Evolutionary conservation across 2,329 filamentous ascomycete genomes (phyloP).

Genomic region (Ascocoryne sarcoides): DNA sequence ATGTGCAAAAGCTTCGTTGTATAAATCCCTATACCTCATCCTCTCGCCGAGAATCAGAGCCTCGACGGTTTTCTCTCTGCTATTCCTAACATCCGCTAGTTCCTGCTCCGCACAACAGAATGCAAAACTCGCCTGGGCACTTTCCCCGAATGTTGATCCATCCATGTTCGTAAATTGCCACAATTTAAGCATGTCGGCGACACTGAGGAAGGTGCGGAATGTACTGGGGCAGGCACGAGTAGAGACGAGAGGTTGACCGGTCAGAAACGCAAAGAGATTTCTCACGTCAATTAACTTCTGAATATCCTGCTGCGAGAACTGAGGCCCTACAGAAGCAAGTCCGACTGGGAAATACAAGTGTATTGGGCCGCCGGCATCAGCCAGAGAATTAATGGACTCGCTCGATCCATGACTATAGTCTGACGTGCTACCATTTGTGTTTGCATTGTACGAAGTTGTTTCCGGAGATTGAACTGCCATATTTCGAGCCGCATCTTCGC

Average conservation of each 20-base stretch:
- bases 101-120: constrained; percentile 69
- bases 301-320: constrained; percentile 35
- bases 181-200: constrained; percentile 45
- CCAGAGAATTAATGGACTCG: constrained; percentile 14
- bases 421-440: constrained; percentile 1
- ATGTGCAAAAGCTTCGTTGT: constrained; percentile 87
- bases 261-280: constrained; percentile 59
- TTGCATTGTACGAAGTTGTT: constrained; percentile 31
- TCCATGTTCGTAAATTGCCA: constrained; percentile 50
- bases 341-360: constrained; percentile 44
- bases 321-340: constrained; percentile 18
- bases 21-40: constrained; percentile 73
- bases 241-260: constrained; percentile 52
- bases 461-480: constrained; percentile 28
- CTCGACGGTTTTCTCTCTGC: constrained; percentile 82
- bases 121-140: constrained; percentile 56
- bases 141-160: constrained; percentile 49
- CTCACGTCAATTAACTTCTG: constrained; percentile 50
- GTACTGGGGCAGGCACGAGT: constrained; percentile 43
- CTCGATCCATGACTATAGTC: constrained; percentile 15
- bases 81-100: constrained; percentile 71
- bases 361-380: constrained; percentile 34
- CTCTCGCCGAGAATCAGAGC: constrained; percentile 81
- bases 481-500: constrained; percentile 39
- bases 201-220: constrained; percentile 46